phyloP scores from a whole-genome alignment of 208 protist species.

The Trypanosoma mega region DNA sequence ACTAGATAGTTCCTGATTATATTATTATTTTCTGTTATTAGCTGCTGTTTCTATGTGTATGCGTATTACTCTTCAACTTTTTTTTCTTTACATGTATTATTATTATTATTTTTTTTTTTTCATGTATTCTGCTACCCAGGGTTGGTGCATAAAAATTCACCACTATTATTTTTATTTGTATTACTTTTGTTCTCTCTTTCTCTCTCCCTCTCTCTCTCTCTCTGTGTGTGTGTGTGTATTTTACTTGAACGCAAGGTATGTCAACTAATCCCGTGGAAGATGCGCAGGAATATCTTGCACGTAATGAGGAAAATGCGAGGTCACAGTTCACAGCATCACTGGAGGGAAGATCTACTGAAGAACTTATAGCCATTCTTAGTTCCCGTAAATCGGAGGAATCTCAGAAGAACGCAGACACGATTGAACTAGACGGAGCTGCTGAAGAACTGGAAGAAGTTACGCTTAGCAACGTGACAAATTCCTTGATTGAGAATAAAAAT shows the following conservation, averaged over 20 bases:
- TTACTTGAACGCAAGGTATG: background rate
- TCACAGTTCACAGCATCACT: slow-evolving; percentile 17
- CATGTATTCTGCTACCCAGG: background rate
- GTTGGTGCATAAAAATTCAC: background rate
- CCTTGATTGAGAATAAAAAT: no score
- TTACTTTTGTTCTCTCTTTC: background rate
- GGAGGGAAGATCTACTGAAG: slow-evolving; percentile 14
- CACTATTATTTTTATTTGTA: background rate
- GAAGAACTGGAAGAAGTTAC: slow-evolving; percentile 11
- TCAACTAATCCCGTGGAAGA: slow-evolving; percentile 17
- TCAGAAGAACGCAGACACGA: background rate
- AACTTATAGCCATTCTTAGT: slow-evolving; percentile 18
- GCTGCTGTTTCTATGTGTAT: no score
- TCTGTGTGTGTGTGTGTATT: background rate
- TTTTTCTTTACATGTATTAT: background rate
- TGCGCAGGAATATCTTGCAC: slow-evolving; percentile 16
- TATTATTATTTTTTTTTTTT: slow-evolving; percentile 2
- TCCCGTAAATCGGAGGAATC: no score
- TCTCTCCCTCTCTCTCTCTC: background rate
- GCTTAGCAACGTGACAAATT: slow-evolving; percentile 8
- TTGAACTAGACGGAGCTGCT: background rate
- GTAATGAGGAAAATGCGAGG: slow-evolving; percentile 16
- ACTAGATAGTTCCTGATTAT: no score
- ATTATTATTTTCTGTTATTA: no score
- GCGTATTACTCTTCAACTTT: no score